phyloP scores from a whole-genome alignment of 495 filamentous ascomycete species.

The Penicillium fimorum region DNA sequence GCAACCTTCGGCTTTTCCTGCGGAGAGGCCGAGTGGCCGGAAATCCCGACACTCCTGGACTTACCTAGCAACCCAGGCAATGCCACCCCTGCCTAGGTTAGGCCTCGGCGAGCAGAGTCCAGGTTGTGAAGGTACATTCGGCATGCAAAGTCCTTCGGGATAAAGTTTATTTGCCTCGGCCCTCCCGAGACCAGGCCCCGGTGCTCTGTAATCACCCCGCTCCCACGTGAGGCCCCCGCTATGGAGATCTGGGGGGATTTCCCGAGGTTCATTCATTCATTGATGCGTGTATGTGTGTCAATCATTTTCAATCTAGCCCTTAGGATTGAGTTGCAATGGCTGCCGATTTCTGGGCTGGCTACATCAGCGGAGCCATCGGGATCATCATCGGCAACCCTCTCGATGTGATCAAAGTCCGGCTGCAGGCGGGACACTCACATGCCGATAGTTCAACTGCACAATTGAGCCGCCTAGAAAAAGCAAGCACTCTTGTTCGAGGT shows the following conservation, averaged over 20 bases:
- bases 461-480: slow-evolving; percentile 42
- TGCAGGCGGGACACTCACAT: slow-evolving; percentile 60
- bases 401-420: slow-evolving; percentile 78
- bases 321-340: slow-evolving; percentile 52
- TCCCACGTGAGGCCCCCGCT: slow-evolving; percentile 12
- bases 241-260: slow-evolving; percentile 9
- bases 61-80: no score
- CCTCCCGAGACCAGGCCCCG: no score
- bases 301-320: neutral
- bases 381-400: slow-evolving; percentile 88
- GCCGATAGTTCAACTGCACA: slow-evolving; percentile 22
- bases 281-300: slow-evolving; percentile 4
- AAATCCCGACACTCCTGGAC: no score
- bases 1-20: no score
- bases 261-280: neutral
- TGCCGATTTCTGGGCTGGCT: slow-evolving; percentile 84
- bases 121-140: no score
- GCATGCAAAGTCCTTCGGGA: neutral
- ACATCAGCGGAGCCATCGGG: slow-evolving; percentile 75
- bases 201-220: neutral
- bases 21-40: no score
- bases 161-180: neutral
- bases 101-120: no score
- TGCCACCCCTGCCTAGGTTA: no score
- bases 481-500: slow-evolving; percentile 51